These are phyloP conservation scores for Chytriomyces confervae DNA, from an alignment of 192 early-diverging fungal genomes.

Conservation along the genomic window DNA sequence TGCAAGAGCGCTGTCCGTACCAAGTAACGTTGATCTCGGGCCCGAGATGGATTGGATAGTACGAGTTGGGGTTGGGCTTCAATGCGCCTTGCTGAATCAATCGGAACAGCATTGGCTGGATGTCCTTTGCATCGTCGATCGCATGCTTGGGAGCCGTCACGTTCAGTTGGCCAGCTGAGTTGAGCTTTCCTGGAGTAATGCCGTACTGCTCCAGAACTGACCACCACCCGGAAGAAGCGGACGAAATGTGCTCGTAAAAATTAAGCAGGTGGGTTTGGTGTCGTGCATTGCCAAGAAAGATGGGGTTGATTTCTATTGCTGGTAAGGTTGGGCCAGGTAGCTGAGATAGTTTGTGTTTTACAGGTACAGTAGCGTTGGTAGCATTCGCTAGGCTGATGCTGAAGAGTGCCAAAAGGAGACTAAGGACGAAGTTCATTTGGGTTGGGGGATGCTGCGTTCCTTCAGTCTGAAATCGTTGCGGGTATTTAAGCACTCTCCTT, in stretches of 20 bases:
- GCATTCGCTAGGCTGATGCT: background rate
- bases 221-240: background rate
- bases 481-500: too few relatives aligned
- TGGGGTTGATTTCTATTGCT: background rate
- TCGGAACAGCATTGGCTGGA: background rate
- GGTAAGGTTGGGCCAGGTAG: background rate
- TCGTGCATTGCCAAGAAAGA: background rate
- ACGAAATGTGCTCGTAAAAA: background rate
- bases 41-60: background rate
- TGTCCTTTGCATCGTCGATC: background rate
- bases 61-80: slow-evolving; percentile 36
- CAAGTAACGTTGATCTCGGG: background rate
- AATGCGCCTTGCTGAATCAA: background rate
- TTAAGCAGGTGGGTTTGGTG: background rate
- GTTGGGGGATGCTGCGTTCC: too few relatives aligned
- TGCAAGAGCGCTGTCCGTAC: background rate
- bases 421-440: too few relatives aligned
- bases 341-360: background rate
- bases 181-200: background rate
- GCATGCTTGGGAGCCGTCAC: background rate
- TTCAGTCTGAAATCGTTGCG: too few relatives aligned
- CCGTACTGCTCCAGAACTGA: background rate
- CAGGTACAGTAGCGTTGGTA: background rate
- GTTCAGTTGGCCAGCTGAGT: background rate
- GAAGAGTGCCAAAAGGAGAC: too few relatives aligned